Percentiles rank a stretch among this genome's conserved stretches.
Evolutionary conservation across 257 asterid species (phyloP).

Genomic region (Ballota nigra): DNA sequence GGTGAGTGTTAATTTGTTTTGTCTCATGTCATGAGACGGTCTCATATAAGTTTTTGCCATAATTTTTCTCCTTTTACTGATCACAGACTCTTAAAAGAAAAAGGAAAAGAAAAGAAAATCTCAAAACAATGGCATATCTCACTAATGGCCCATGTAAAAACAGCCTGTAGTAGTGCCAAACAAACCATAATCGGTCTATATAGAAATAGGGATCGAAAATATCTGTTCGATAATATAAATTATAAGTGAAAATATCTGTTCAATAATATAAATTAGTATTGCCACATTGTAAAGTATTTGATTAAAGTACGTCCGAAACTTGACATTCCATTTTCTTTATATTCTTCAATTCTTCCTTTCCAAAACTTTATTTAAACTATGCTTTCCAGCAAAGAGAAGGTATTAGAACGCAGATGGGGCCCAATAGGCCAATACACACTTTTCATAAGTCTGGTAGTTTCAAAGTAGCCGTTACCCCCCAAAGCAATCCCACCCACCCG

Average conservation of each 20-base stretch:
- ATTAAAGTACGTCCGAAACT: background rate
- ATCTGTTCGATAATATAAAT: too few relatives aligned
- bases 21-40: too few relatives aligned
- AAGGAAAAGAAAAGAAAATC: background rate
- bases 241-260: too few relatives aligned
- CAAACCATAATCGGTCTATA: too few relatives aligned
- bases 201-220: too few relatives aligned
- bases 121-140: background rate
- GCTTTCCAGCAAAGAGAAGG: conserved; percentile 42
- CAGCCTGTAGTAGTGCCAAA: background rate
- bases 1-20: too few relatives aligned
- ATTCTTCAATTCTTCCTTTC: background rate
- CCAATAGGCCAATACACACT: conserved; percentile 8
- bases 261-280: too few relatives aligned
- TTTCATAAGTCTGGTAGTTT: conserved; percentile 31
- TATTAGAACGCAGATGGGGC: conserved; percentile 1
- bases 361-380: background rate
- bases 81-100: too few relatives aligned
- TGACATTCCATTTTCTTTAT: background rate
- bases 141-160: background rate
- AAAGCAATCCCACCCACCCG: conserved; percentile 14
- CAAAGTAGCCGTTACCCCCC: conserved; percentile 71
- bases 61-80: too few relatives aligned
- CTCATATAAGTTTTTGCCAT: too few relatives aligned
- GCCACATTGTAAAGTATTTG: background rate